A percentile compares a stretch with the other conserved stretches of the same genome.
Evolutionary conservation across 345 rosid genomes (phyloP).

Genomic region (Balakata baccata): DNA sequence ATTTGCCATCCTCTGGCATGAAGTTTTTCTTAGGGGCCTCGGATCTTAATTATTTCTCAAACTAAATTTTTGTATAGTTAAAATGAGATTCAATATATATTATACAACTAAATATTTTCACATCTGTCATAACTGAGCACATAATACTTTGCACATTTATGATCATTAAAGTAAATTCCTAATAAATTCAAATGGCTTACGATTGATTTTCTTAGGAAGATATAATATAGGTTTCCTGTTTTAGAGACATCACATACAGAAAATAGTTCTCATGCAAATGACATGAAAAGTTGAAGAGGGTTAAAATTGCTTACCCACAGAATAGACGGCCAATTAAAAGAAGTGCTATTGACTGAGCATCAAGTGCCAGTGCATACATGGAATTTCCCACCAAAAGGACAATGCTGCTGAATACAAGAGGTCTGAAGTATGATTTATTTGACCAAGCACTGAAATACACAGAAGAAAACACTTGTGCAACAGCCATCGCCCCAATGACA

Average conservation of each 20-base stretch:
- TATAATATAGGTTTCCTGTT: not conserved
- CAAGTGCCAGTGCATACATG: constrained; percentile 93
- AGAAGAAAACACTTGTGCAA: constrained; percentile 97
- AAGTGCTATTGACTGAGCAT: constrained; percentile 62
- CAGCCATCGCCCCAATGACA: constrained; percentile 98
- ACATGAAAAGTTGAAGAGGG: not conserved
- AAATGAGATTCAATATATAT: not conserved
- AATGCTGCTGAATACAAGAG: constrained; percentile 90
- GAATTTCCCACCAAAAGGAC: constrained; percentile 75
- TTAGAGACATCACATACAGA: constrained; percentile 43
- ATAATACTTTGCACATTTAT: not conserved
- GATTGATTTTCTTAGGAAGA: not conserved
- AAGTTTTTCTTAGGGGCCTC: not conserved
- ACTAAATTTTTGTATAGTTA: not conserved
- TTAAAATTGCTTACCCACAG: constrained; percentile 73
- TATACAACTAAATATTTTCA: not conserved
- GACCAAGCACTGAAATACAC: constrained; percentile 99
- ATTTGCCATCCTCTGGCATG: not conserved
- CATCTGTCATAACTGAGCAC: not conserved
- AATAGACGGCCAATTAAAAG: constrained; percentile 85
- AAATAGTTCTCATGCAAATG: constrained; percentile 7
- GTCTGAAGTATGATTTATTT: constrained; percentile 86
- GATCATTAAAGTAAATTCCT: not conserved
- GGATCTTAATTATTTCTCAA: not conserved
- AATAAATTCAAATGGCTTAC: not conserved